These are phyloP conservation scores for Tremella yokohamensis DNA, from an alignment of 768 basidiomycete species.

Conservation along the genomic window DNA sequence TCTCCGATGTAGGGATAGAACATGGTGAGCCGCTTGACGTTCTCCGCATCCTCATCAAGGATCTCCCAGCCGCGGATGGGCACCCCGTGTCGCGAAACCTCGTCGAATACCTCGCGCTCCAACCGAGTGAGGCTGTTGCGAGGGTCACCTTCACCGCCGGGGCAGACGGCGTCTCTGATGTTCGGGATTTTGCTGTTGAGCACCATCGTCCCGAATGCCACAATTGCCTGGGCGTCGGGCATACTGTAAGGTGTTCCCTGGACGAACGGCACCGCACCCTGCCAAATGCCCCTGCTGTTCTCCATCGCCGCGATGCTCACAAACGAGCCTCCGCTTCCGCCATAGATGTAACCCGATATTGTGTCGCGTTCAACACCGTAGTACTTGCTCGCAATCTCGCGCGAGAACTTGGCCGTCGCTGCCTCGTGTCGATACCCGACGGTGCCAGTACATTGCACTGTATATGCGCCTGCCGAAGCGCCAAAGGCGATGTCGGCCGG, in stretches of 20 bases:
- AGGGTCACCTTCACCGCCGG: neutral
- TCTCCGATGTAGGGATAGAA: neutral
- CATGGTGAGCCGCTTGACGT: neutral
- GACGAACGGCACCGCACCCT: too few species aligned
- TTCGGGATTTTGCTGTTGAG: neutral
- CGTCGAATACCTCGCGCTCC: neutral
- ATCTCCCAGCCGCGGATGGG: neutral
- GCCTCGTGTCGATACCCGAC: constrained; percentile 1
- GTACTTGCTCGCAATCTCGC: neutral
- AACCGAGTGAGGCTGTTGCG: neutral
- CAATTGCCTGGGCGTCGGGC: too few species aligned
- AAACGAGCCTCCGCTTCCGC: neutral
- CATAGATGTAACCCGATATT: constrained; percentile 2
- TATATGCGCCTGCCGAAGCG: neutral
- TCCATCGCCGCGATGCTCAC: neutral
- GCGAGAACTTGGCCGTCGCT: neutral
- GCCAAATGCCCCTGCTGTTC: neutral
- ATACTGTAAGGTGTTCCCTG: too few species aligned
- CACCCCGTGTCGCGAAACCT: neutral
- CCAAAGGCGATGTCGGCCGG: neutral
- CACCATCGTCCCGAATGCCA: too few species aligned
- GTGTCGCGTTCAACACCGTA: neutral
- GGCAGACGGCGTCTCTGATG: neutral
- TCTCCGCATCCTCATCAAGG: neutral
- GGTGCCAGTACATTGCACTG: neutral